A percentile compares a stretch with the other conserved stretches of the same genome.
Conservation (phyloP, 257 asterid genomes). For the Solanum virginianum region DNA sequence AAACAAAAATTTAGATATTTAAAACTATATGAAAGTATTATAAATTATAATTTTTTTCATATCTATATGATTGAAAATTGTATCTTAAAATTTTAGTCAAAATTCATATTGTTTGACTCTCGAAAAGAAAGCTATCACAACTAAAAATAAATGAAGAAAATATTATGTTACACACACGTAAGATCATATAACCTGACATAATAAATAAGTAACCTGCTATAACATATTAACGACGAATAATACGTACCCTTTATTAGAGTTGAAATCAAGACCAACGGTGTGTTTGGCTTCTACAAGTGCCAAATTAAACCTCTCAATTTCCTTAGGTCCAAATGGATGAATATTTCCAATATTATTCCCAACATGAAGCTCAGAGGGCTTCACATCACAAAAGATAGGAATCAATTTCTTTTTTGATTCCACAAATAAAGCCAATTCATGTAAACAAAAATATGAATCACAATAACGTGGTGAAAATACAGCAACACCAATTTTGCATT, state of each 20-base stretch:
- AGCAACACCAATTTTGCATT: conserved; percentile 36
- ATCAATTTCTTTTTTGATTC: conserved; percentile 31
- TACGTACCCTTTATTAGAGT: conserved; percentile 32
- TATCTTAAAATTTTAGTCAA: too few relatives aligned
- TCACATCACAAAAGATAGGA: conserved; percentile 40
- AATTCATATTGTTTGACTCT: too few relatives aligned
- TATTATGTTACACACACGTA: not conserved
- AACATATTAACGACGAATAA: not conserved
- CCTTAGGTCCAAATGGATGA: not conserved
- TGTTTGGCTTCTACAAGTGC: conserved; percentile 42
- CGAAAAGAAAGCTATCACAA: too few relatives aligned
- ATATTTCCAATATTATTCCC: not conserved
- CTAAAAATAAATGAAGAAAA: too few relatives aligned
- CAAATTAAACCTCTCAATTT: conserved; percentile 18
- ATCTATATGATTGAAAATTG: too few relatives aligned
- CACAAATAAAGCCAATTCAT: conserved; percentile 32
- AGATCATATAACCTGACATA: too few relatives aligned
- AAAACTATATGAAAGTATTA: too few relatives aligned
- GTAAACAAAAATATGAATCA: conserved; percentile 43
- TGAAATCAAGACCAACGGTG: conserved; percentile 37
- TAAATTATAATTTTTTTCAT: too few relatives aligned
- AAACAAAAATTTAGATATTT: too few relatives aligned
- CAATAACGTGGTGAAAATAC: conserved; percentile 46
- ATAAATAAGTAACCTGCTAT: not conserved
- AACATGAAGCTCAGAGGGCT: conserved; percentile 35